Evolutionary conservation across 495 filamentous ascomycete species (phyloP).

Genomic region (Chaetomidium leptoderma): DNA sequence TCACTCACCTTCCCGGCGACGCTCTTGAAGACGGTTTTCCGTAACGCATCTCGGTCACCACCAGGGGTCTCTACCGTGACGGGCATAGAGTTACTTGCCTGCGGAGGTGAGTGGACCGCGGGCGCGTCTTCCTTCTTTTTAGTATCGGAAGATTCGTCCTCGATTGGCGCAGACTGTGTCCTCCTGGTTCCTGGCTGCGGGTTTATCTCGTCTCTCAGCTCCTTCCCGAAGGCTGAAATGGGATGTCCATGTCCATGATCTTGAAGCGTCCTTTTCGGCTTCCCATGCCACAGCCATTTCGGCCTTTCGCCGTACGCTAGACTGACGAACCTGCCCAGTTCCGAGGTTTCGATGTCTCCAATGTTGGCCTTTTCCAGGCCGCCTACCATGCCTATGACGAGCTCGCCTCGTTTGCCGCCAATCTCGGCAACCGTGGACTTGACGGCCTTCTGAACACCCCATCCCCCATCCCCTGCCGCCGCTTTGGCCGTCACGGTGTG

Average conservation of each 20-base stretch:
- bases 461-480: slow-evolving; percentile 66
- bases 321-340: slow-evolving; percentile 77
- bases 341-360: slow-evolving; percentile 84
- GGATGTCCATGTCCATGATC: slow-evolving; percentile 49
- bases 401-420: slow-evolving; percentile 89
- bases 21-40: slow-evolving; percentile 68
- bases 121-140: slow-evolving; percentile 42
- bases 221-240: slow-evolving; percentile 60
- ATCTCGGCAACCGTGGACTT: slow-evolving; percentile 94
- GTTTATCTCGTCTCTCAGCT: slow-evolving; percentile 36
- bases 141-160: slow-evolving; percentile 44
- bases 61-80: slow-evolving; percentile 40
- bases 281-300: slow-evolving; percentile 95
- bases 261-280: slow-evolving; percentile 54
- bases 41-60: slow-evolving; percentile 62
- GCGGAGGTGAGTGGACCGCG: slow-evolving; percentile 32
- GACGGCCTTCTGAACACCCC: slow-evolving; percentile 79
- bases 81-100: slow-evolving; percentile 36
- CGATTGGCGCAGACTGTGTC: slow-evolving; percentile 41
- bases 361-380: slow-evolving; percentile 82
- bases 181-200: slow-evolving; percentile 48
- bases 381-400: slow-evolving; percentile 91
- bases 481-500: slow-evolving; percentile 82
- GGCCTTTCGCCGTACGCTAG: slow-evolving; percentile 71
- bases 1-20: slow-evolving; percentile 77